Conservation (phyloP, 1,139 yeast genomes). For the Debaryomyces nepalensis region DNA sequence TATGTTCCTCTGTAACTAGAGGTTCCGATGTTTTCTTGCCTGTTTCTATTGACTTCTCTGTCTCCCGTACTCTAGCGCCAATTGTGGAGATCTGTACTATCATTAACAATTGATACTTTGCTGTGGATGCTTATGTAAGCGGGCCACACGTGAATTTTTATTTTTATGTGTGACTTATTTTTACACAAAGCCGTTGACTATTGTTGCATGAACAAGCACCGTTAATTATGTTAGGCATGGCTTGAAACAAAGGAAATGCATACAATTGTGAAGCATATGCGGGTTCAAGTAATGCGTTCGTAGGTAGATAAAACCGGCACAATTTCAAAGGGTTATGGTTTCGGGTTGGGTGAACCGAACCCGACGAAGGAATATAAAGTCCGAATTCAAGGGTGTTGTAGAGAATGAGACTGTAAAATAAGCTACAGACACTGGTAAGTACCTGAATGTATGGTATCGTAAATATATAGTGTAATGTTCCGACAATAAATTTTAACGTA, state of each 20-base stretch:
- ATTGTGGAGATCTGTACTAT: neutral
- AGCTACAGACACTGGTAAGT: too few species aligned
- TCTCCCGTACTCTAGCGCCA: neutral
- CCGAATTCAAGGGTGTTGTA: neutral
- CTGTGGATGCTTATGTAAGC: constrained; percentile 5
- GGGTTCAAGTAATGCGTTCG: too few species aligned
- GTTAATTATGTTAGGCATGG: neutral
- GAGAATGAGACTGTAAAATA: neutral
- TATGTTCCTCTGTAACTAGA: neutral
- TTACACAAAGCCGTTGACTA: neutral
- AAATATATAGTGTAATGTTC: too few species aligned
- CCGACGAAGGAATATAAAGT: neutral
- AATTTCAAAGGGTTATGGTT: too few species aligned
- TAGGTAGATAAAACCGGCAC: too few species aligned
- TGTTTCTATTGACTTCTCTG: neutral
- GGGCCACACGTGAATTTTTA: neutral
- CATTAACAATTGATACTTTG: neutral
- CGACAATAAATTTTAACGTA: too few species aligned
- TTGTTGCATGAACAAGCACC: neutral
- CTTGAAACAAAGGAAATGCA: neutral
- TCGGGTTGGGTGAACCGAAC: neutral
- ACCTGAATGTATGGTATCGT: too few species aligned
- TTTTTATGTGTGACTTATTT: neutral
- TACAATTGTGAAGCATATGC: too few species aligned
- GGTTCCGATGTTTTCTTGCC: neutral